Conservation (phyloP, 129 eudicot species). For the Escallonia rubra region DNA sequence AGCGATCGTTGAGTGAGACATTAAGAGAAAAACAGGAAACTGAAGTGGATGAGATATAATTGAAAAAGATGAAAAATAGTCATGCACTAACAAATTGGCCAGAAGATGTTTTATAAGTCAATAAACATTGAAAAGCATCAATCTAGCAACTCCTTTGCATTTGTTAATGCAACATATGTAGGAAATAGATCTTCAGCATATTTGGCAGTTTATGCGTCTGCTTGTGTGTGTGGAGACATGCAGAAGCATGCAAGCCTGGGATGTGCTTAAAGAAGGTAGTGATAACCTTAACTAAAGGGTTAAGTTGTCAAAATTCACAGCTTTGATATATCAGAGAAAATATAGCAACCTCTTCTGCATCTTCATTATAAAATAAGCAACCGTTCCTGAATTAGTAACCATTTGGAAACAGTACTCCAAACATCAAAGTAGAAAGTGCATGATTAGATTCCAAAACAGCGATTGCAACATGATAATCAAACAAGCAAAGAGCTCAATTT, state of each 20-base stretch:
- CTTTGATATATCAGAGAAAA: neutral
- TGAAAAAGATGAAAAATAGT: neutral
- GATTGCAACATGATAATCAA: neutral
- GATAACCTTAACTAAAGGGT: slow-evolving; percentile 4
- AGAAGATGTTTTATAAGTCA: slow-evolving; percentile 4
- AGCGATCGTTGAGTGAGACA: neutral
- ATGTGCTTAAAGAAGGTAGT: neutral
- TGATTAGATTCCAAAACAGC: neutral
- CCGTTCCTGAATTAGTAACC: neutral
- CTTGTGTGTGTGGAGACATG: slow-evolving; percentile 1
- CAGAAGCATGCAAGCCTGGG: neutral
- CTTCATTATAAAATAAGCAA: neutral
- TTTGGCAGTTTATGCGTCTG: slow-evolving; percentile 1
- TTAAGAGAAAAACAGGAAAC: neutral
- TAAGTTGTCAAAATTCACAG: neutral
- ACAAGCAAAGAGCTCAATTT: neutral
- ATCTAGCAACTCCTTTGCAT: neutral
- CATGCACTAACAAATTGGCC: slow-evolving; percentile 5
- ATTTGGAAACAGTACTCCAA: neutral
- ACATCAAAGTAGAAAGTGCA: neutral
- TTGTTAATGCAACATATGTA: slow-evolving; percentile 5
- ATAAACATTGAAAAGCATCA: slow-evolving; percentile 1
- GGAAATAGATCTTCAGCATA: neutral
- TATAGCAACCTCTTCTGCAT: slow-evolving; percentile 2
- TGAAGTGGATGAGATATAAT: neutral